These are phyloP conservation scores for Mucor racemosus DNA, from an alignment of 371 early-diverging fungal genomes.

Conservation along the genomic window DNA sequence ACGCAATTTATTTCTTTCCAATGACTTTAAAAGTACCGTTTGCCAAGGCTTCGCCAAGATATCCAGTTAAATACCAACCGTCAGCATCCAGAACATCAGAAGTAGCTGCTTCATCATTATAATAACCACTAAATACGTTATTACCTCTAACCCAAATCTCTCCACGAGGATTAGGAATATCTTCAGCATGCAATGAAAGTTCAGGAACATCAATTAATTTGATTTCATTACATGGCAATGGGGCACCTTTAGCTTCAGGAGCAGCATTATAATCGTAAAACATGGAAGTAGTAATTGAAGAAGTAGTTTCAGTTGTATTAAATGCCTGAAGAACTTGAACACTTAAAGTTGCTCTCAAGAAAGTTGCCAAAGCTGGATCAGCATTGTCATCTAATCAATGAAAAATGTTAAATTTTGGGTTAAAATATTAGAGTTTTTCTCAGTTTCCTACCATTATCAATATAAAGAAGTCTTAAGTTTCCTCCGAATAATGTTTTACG, in stretches of 20 bases:
- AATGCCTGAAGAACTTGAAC: slow-evolving; percentile 61
- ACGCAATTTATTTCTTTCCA: slow-evolving; percentile 35
- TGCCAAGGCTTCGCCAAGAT: slow-evolving; percentile 73
- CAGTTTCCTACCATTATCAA: slow-evolving; percentile 46
- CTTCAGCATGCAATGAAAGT: slow-evolving; percentile 63
- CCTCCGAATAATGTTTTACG: slow-evolving; percentile 85
- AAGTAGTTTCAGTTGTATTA: slow-evolving; percentile 67
- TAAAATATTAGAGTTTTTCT: not conserved
- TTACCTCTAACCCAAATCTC: slow-evolving; percentile 64
- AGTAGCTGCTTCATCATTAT: slow-evolving; percentile 59
- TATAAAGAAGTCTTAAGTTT: slow-evolving; percentile 62
- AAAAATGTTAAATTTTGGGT: not conserved
- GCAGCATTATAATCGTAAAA: slow-evolving; percentile 60
- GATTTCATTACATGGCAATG: slow-evolving; percentile 79
- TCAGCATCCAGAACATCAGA: slow-evolving; percentile 67
- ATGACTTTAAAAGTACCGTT: slow-evolving; percentile 70
- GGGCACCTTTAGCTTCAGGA: slow-evolving; percentile 64
- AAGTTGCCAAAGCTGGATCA: slow-evolving; percentile 37
- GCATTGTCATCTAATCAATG: slow-evolving; percentile 49
- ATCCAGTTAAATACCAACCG: slow-evolving; percentile 89
- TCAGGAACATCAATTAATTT: slow-evolving; percentile 87
- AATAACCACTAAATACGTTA: slow-evolving; percentile 55
- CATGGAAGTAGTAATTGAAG: slow-evolving; percentile 56
- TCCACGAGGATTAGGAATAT: slow-evolving; percentile 82
- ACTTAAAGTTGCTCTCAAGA: slow-evolving; percentile 57